These are phyloP conservation scores for Ogataea paraovalis DNA, from an alignment of 805 yeast species.

Conservation along the genomic window DNA sequence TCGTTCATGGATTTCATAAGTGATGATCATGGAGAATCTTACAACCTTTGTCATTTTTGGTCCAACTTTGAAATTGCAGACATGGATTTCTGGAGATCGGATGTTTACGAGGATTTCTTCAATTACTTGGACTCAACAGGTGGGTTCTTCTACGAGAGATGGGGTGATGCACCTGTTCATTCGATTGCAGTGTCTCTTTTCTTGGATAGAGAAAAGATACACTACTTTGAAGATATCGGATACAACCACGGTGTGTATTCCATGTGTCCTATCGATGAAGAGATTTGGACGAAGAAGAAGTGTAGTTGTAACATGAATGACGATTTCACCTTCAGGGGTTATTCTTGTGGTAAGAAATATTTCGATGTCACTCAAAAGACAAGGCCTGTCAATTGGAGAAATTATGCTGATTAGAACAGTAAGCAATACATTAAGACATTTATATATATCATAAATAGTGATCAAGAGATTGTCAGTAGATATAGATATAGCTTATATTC, in stretches of 20 bases:
- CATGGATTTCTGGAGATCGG: slow-evolving; percentile 60
- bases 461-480: too few relatives aligned
- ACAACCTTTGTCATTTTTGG: slow-evolving; percentile 81
- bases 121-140: slow-evolving; percentile 61
- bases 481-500: too few relatives aligned
- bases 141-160: slow-evolving; percentile 81
- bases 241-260: slow-evolving; percentile 55
- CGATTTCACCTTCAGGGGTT: slow-evolving; percentile 37
- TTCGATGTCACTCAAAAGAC: slow-evolving; percentile 24
- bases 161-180: slow-evolving; percentile 96
- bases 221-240: slow-evolving; percentile 72
- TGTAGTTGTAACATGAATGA: slow-evolving; percentile 37
- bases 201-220: slow-evolving; percentile 52
- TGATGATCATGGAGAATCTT: slow-evolving; percentile 57
- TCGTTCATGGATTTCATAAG: slow-evolving; percentile 62
- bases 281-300: slow-evolving; percentile 23
- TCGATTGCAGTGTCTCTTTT: slow-evolving; percentile 68
- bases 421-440: too few relatives aligned
- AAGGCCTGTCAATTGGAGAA: slow-evolving; percentile 29
- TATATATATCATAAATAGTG: too few relatives aligned
- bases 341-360: slow-evolving; percentile 33
- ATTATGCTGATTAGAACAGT: slow-evolving; percentile 14
- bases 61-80: slow-evolving; percentile 75
- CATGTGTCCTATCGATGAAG: slow-evolving; percentile 39
- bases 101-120: slow-evolving; percentile 56